Evolutionary conservation across 495 filamentous ascomycete species (phyloP).

Genomic region (Parmelia sp.): DNA sequence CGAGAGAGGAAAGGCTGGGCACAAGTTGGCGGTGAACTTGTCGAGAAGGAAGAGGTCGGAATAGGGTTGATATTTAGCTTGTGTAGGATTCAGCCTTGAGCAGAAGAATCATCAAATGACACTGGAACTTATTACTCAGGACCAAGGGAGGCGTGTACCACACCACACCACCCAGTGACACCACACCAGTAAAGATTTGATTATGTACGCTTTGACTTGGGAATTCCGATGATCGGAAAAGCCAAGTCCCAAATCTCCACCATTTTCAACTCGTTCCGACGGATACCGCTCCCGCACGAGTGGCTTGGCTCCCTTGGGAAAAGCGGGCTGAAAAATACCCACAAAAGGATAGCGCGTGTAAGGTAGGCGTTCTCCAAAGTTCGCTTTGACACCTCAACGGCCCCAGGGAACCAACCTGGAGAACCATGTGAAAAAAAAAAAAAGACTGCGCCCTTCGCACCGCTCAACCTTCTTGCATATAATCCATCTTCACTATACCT

Average conservation of each 20-base stretch:
- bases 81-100: background rate
- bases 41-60: background rate
- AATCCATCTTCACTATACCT: too few relatives aligned
- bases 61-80: background rate
- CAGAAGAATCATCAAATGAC: background rate
- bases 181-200: too few relatives aligned
- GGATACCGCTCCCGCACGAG: background rate
- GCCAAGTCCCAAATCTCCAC: background rate
- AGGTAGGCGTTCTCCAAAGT: background rate
- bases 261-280: background rate
- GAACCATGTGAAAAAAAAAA: background rate
- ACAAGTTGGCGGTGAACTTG: background rate
- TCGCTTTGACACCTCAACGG: conserved; percentile 1
- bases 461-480: background rate
- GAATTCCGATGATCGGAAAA: too few relatives aligned
- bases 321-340: background rate
- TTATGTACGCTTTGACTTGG: too few relatives aligned
- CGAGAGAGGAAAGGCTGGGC: background rate
- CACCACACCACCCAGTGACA: too few relatives aligned
- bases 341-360: background rate
- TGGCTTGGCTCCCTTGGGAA: background rate
- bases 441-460: background rate
- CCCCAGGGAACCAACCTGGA: background rate
- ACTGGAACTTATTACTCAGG: too few relatives aligned
- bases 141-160: too few relatives aligned